A percentile compares a stretch with the other conserved stretches of the same genome.
These are phyloP conservation scores for Mycena maculata DNA, from an alignment of 768 basidiomycete species.

Conservation along the genomic window DNA sequence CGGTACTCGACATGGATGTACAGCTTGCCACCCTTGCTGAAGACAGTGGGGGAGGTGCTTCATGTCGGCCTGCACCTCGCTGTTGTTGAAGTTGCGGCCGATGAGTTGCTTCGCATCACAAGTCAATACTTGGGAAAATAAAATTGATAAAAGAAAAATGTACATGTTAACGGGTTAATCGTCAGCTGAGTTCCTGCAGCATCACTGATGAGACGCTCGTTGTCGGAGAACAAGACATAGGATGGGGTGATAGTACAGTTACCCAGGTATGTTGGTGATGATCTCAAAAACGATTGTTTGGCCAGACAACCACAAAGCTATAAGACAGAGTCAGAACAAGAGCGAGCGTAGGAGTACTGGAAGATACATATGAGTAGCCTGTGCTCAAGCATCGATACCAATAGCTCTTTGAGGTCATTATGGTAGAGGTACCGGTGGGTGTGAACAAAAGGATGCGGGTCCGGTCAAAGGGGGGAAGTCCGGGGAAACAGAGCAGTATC, in stretches of 20 bases:
- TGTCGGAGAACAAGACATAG: constrained; percentile 94
- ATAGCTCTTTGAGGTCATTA: constrained; percentile 80
- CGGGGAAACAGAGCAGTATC: no score
- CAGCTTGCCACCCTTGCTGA: no score
- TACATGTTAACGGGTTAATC: constrained; percentile 83
- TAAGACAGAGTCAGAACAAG: constrained; percentile 20
- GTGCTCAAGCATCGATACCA: constrained; percentile 93
- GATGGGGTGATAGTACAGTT: constrained; percentile 97
- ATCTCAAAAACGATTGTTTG: constrained; percentile 99
- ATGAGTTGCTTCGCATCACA: constrained; percentile 36
- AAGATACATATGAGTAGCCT: constrained; percentile 84
- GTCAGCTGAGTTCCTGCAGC: constrained; percentile 99
- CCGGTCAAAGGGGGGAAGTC: no score
- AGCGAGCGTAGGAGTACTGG: background rate
- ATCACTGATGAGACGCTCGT: constrained; percentile 98
- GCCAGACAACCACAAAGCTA: constrained; percentile 96
- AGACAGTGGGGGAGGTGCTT: no score
- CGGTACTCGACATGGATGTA: no score
- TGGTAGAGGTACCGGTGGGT: no score
- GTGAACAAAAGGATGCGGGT: constrained; percentile 24
- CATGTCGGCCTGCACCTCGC: no score
- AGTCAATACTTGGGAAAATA: constrained; percentile 27
- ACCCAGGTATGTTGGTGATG: constrained; percentile 95
- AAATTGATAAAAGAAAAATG: constrained; percentile 29
- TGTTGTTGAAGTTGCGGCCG: constrained; percentile 76